Conservation (phyloP, 2,329 filamentous ascomycete genomes). For the Fusarium robinianum region DNA sequence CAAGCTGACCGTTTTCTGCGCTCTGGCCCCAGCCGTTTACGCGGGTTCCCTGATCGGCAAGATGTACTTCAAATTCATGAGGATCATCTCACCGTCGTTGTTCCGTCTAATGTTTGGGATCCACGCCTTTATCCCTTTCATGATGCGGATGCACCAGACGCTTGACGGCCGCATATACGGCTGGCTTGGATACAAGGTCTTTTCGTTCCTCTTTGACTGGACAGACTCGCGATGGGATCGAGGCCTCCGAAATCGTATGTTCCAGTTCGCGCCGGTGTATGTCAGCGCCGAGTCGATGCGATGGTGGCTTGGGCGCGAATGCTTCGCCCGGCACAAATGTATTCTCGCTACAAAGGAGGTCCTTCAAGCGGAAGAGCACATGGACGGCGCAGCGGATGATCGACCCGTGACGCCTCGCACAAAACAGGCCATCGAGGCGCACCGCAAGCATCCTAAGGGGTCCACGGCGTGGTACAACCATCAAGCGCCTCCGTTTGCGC, state of each 20-base stretch:
- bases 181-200: constrained; percentile 83
- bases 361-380: constrained; percentile 62
- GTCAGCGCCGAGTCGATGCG: constrained; percentile 89
- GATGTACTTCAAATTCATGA: constrained; percentile 92
- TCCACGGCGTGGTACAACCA: constrained; percentile 80
- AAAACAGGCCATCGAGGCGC: constrained; percentile 38
- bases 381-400: constrained; percentile 53
- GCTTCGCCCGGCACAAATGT: constrained; percentile 79
- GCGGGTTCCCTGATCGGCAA: constrained; percentile 84
- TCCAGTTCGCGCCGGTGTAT: constrained; percentile 90
- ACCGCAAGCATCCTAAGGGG: constrained; percentile 49
- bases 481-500: constrained; percentile 77
- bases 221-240: constrained; percentile 83
- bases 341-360: constrained; percentile 80
- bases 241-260: constrained; percentile 77
- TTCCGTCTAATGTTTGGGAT: constrained; percentile 88
- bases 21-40: constrained; percentile 86
- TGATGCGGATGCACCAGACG: constrained; percentile 79
- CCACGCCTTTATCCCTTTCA: constrained; percentile 89
- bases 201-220: constrained; percentile 90
- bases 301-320: constrained; percentile 91
- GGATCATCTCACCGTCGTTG: constrained; percentile 72
- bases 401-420: constrained; percentile 28
- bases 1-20: constrained; percentile 87
- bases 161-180: constrained; percentile 74